A percentile compares a stretch with the other conserved stretches of the same genome.
Conservation (phyloP, 129 eudicot genomes). For the Helichrysum umbraculigerum region DNA sequence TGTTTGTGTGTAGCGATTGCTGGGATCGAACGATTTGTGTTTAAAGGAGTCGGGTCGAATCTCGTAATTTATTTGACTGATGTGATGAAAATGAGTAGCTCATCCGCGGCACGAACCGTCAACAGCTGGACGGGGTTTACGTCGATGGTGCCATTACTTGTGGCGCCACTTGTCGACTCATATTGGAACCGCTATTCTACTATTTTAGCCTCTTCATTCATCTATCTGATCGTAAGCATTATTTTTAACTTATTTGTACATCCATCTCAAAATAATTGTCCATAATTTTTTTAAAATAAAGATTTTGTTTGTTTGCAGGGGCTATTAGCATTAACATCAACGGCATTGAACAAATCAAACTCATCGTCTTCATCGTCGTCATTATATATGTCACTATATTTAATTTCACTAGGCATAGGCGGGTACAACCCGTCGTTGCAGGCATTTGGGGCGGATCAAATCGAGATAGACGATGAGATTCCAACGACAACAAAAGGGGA, state of each 20-base stretch:
- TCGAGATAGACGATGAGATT: slow-evolving; percentile 55
- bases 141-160: slow-evolving; percentile 80
- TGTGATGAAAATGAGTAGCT: slow-evolving; percentile 74
- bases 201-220: slow-evolving; percentile 56
- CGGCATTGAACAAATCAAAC: slow-evolving; percentile 53
- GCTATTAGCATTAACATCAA: slow-evolving; percentile 75
- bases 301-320: slow-evolving; percentile 45
- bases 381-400: slow-evolving; percentile 64
- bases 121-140: slow-evolving; percentile 90
- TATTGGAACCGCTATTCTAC: slow-evolving; percentile 80
- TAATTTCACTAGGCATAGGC: slow-evolving; percentile 83
- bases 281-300: no score
- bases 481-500: slow-evolving; percentile 48
- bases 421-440: slow-evolving; percentile 96
- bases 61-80: slow-evolving; percentile 82
- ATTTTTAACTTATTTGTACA: neutral
- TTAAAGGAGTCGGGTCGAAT: slow-evolving; percentile 97
- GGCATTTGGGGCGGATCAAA: slow-evolving; percentile 92
- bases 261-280: no score
- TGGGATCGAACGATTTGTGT: slow-evolving; percentile 92
- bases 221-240: slow-evolving; percentile 56
- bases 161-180: slow-evolving; percentile 85
- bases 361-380: slow-evolving; percentile 44
- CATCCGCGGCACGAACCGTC: slow-evolving; percentile 80
- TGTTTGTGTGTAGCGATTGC: slow-evolving; percentile 51